Percentiles rank a stretch among this genome's conserved stretches.
Evolutionary conservation across 352 stramenopile species (phyloP).

Genomic region (Pilasporangium apinafurcum): DNA sequence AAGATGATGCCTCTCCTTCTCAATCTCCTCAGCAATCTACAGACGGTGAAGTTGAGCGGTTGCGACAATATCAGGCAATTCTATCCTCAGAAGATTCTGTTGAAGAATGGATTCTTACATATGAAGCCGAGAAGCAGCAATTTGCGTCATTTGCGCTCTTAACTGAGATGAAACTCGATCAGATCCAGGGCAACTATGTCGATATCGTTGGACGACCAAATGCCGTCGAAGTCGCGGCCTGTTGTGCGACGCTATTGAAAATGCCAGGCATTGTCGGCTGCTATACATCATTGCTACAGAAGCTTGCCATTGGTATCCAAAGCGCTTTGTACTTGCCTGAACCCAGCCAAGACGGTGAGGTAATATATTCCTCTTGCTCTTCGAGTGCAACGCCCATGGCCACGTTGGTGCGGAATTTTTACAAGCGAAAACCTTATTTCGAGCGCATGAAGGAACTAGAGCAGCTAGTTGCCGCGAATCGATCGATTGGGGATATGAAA

Average conservation of each 20-base stretch:
- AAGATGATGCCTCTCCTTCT: too few relatives aligned
- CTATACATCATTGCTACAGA: slow-evolving; percentile 61
- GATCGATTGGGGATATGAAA: slow-evolving; percentile 31
- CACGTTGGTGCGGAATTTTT: slow-evolving; percentile 44
- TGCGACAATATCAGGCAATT: slow-evolving; percentile 34
- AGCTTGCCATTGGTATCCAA: slow-evolving; percentile 48
- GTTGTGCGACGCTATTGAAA: slow-evolving; percentile 70
- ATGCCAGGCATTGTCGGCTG: slow-evolving; percentile 74
- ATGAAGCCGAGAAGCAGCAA: slow-evolving; percentile 53
- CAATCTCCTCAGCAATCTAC: too few relatives aligned
- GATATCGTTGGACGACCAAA: slow-evolving; percentile 44
- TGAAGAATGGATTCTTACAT: slow-evolving; percentile 57
- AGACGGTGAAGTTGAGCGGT: slow-evolving; percentile 15
- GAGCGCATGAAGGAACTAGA: slow-evolving; percentile 49
- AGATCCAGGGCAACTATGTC: slow-evolving; percentile 57
- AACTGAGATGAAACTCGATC: slow-evolving; percentile 70
- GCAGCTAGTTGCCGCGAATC: slow-evolving; percentile 23
- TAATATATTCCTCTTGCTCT: background rate
- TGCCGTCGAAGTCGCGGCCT: slow-evolving; percentile 63
- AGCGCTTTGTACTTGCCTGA: slow-evolving; percentile 48
- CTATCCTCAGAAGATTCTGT: slow-evolving; percentile 38
- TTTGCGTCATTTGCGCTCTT: slow-evolving; percentile 78
- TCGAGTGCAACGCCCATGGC: slow-evolving; percentile 25
- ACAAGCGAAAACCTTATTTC: slow-evolving; percentile 65
- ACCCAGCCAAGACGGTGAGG: background rate